These are phyloP conservation scores for Fusarium paranaense DNA, from an alignment of 2,329 filamentous ascomycete genomes.

Conservation along the genomic window DNA sequence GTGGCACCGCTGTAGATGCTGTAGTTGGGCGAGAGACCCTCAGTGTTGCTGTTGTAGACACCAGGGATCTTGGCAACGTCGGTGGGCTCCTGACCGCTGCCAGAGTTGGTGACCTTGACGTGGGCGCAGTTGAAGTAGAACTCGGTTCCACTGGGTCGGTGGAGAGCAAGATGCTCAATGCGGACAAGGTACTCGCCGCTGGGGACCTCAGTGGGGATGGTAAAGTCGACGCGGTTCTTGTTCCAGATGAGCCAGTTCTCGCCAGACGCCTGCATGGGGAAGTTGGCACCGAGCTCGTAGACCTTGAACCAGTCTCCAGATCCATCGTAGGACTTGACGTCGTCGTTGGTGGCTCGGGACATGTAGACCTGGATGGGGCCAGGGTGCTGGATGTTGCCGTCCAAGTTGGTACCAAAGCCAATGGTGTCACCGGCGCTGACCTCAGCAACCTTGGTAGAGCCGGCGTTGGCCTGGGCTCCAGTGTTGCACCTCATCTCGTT, in stretches of 20 bases:
- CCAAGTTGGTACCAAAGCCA: not conserved
- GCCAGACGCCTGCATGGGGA: not conserved
- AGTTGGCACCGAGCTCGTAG: constrained; percentile 9
- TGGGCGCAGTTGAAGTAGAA: constrained; percentile 20
- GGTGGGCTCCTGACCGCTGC: not conserved
- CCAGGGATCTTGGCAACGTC: constrained; percentile 9
- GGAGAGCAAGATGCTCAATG: constrained; percentile 10
- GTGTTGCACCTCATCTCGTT: constrained; percentile 12
- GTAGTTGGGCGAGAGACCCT: constrained; percentile 7
- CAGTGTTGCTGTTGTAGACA: constrained; percentile 4
- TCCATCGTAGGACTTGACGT: constrained; percentile 8
- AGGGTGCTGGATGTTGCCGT: constrained; percentile 3
- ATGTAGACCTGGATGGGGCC: constrained; percentile 12
- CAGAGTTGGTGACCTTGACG: constrained; percentile 7
- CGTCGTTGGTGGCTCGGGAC: constrained; percentile 4
- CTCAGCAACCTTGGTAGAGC: not conserved
- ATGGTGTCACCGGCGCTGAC: not conserved
- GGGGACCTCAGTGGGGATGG: constrained; percentile 2
- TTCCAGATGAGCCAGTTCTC: constrained; percentile 7
- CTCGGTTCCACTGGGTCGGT: constrained; percentile 5
- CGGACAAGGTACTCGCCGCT: constrained; percentile 13
- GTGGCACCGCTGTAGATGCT: constrained; percentile 6
- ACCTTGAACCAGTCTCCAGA: constrained; percentile 18
- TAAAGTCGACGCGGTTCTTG: constrained; percentile 10
- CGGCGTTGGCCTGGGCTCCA: constrained; percentile 5